Evolutionary conservation across 305 asterid species (phyloP), one percentile per base, ranked within the genome.

Genomic region (Fraxinus albicans): DNA sequence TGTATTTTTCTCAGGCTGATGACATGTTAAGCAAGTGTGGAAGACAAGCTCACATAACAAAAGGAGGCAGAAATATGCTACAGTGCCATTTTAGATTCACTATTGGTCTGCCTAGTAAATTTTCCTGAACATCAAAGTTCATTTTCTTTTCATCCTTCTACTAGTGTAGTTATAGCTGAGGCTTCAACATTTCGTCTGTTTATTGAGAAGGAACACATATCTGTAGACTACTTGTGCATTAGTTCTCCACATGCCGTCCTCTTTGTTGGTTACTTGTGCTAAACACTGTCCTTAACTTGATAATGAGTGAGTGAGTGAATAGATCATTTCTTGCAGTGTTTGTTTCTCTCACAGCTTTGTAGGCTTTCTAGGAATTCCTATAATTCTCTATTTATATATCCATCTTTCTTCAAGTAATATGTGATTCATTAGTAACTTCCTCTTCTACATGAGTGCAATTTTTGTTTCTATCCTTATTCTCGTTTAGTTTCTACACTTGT

Each of bases 401-500:
- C 29, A 6, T 63, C 29, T 7, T 63, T 44, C 72, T 63, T 21
- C 72, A 23, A 23, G 17, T 10, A 21, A 67, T 73, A 63, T 2
- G 19, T 27, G 17, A 27, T 67, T 67, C n/a, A 23, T 27, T 25
- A 67, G 72, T 21, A 8, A 63, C 12, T 63, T 67, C 36, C 8
- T 27, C 38, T 27, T 67, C 36, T 12, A 27, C 29, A 10, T 12
- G 17, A 23, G 35, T 23, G 8, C 75, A 69, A 69, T 2, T 25
- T 25, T 69, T 69, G 75, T 69, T 69, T 69, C 38, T 27, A 69
- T 69, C 29, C 75, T 29, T 19, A 12, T 79, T 73, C 42, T 50
- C n/a, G 15, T 77, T 31, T 80, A 36, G 23, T 40, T 70, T 67
- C 12, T 74, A 79, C 44, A 36, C 23, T 81, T 55, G 25, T 82